Evolutionary conservation across 352 stramenopile species (phyloP), one percentile per base, ranked within the genome.

Genomic region (Pythium aquatile): DNA sequence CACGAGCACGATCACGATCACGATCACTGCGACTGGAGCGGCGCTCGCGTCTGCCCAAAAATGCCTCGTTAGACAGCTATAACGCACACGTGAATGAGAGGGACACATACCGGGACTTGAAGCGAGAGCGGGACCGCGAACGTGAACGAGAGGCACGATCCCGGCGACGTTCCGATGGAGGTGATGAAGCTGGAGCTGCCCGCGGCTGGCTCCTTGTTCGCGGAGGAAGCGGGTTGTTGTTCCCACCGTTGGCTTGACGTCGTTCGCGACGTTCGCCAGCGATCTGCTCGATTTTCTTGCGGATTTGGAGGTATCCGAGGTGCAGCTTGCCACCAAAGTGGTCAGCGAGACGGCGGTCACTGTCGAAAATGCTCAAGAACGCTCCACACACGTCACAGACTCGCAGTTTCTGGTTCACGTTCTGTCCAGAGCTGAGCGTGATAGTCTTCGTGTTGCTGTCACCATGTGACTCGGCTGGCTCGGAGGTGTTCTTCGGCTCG

Each of bases 351-450:
- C 91, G 83, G 3, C 82, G 82, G 56, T 97, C 91, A 51, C 86
- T 97, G 75, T 97, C 91, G 55, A 93, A 97, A 61, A 97, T 97
- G 61, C 88, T 97, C 28, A 97, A 70, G 66, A 97, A 96, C 4
- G 91, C 89, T 6, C 91, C 91, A 61, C 91, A 97, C 35, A 97
- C 86, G 70, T 97, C 88, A 58, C 91, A 97, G 53, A 97, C 89
- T 20, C 88, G 86, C 11, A 97, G 68, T 64, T 94, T 94, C 54
- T 94, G 81, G 65, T 91, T 90, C 32, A 88, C 83, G 28, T 81
- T 78, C n/a, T 72, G 65, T 10, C 66, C 70, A 5, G 67, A 55
- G 10, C 55, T 20, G 20, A 42, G 49, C 33, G 17, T 28, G 2
- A 47, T n/a, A n/a, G 46, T 47, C 52, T 55, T 62, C 8, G 29